A percentile compares a stretch with the other conserved stretches of the same genome.
These are phyloP conservation scores for Eurotiales sp. DNA, from an alignment of 2,329 filamentous ascomycete species.

Conservation along the genomic window DNA sequence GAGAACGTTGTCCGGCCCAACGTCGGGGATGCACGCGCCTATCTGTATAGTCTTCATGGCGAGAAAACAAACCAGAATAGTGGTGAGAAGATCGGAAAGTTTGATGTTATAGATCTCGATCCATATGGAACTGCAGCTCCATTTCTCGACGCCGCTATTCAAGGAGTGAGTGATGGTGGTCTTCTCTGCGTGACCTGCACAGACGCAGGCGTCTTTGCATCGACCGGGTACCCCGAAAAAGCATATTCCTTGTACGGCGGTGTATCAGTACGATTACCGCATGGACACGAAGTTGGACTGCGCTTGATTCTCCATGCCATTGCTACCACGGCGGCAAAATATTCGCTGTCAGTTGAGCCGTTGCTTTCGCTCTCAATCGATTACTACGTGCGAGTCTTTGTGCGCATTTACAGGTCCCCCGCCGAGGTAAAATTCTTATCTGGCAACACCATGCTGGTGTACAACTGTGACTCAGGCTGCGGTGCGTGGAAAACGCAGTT, in stretches of 20 bases:
- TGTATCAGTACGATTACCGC: slow-evolving; percentile 74
- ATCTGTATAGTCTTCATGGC: slow-evolving; percentile 72
- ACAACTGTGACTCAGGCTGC: slow-evolving; percentile 86
- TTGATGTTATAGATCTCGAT: slow-evolving; percentile 94
- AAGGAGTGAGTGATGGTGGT: slow-evolving; percentile 82
- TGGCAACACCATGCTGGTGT: slow-evolving; percentile 87
- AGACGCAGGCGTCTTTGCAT: slow-evolving; percentile 91
- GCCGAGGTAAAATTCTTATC: slow-evolving; percentile 86
- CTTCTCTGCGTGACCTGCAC: slow-evolving; percentile 94
- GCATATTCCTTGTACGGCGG: slow-evolving; percentile 92
- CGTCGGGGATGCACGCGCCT: slow-evolving; percentile 77
- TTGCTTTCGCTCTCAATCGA: slow-evolving; percentile 91
- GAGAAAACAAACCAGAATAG: slow-evolving; percentile 30
- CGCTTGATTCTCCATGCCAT: slow-evolving; percentile 81
- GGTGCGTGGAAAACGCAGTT: slow-evolving; percentile 86
- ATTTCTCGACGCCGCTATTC: slow-evolving; percentile 87
- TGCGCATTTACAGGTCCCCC: slow-evolving; percentile 74
- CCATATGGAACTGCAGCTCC: slow-evolving; percentile 91
- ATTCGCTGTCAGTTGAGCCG: slow-evolving; percentile 85
- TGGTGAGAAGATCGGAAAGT: slow-evolving; percentile 51
- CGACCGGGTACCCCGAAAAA: slow-evolving; percentile 91
- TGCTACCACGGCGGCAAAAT: slow-evolving; percentile 73
- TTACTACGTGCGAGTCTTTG: slow-evolving; percentile 88
- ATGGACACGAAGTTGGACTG: slow-evolving; percentile 85
- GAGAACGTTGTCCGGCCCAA: slow-evolving; percentile 67